Base-by-base conservation (phyloP, 345 rosid species). In the Litchi chinensis region DNA sequence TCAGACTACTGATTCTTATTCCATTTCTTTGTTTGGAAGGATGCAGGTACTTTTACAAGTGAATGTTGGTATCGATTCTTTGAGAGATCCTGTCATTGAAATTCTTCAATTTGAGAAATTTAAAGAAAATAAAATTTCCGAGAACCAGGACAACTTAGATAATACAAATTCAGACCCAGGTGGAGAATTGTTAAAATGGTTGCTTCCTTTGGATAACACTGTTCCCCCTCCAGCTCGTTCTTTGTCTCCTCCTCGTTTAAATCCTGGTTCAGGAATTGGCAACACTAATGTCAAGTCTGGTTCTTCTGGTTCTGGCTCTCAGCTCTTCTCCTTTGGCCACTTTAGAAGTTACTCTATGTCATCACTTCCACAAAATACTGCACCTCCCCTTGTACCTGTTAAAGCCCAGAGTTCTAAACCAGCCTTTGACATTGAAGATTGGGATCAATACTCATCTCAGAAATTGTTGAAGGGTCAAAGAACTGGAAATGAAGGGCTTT, bases 321-420 rank as follows among this genome's bases (percentile, higher is more conserved):
- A 92, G 75, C 91, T 97, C 82, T 90, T 94, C 60, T 93, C 99
- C 71, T 90, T 90, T 74, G 88, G 93, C 77, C 89, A 97, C 87
- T 87, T 94, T 82, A 90, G 98, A 88, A 97, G 96, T 85, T 94
- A 97, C 83, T 97, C 98, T 71, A 94, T 97, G 99, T 97, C 99
- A 62, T 82, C 99, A 65, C 87, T 94, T 64, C 98, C 99, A 76
- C 99, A 94, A 82, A 91, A 73, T 87, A 80, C 84, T 82, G 66
- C 83, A 78, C 87, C 93, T 78, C 84, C 93, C 56, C 10, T 89
- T 81, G 87, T 85, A 77, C 86, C 93, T 77, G 66, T 83, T 65
- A 90, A 90, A 83, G 78, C 87, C 72, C 97, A 86, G 77, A 92
- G 95, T 86, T 85, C 95, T 73, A 94, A 90, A 80, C 92, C 95